These are phyloP conservation scores for Pleurotus citrinopileatus DNA, from an alignment of 768 basidiomycete species.

Conservation along the genomic window DNA sequence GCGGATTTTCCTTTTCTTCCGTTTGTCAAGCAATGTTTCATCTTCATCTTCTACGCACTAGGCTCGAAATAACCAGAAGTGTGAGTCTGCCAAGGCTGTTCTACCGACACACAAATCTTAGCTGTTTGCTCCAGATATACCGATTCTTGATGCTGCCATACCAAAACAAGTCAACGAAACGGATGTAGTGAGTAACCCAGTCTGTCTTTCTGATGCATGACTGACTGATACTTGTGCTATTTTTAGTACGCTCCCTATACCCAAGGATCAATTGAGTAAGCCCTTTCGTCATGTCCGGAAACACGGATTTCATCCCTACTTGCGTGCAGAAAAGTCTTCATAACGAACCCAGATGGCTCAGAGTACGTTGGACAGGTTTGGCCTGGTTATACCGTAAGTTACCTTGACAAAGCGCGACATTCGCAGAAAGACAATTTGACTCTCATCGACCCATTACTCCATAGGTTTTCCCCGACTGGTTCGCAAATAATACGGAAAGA, in stretches of 20 bases:
- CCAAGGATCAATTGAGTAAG: constrained; percentile 54
- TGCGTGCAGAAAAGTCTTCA: constrained; percentile 54
- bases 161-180: constrained; percentile 54
- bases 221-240: neutral
- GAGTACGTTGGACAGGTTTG: constrained; percentile 75
- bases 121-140: constrained; percentile 45
- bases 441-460: neutral
- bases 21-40: neutral
- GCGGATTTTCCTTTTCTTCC: too few species aligned
- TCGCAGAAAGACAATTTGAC: too few species aligned
- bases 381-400: constrained; percentile 67
- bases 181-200: constrained; percentile 49
- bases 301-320: neutral
- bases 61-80: constrained; percentile 38
- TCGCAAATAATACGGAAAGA: constrained; percentile 43
- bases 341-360: constrained; percentile 73
- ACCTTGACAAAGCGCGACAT: too few species aligned
- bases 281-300: constrained; percentile 16
- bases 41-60: constrained; percentile 12
- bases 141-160: constrained; percentile 67
- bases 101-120: neutral
- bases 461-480: constrained; percentile 63
- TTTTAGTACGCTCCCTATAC: constrained; percentile 66
- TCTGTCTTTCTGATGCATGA: neutral
- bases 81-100: constrained; percentile 20